Evolutionary conservation across 148 eudicot species (phyloP), one percentile per base, ranked within the genome.

Genomic region (Silene uniflora): DNA sequence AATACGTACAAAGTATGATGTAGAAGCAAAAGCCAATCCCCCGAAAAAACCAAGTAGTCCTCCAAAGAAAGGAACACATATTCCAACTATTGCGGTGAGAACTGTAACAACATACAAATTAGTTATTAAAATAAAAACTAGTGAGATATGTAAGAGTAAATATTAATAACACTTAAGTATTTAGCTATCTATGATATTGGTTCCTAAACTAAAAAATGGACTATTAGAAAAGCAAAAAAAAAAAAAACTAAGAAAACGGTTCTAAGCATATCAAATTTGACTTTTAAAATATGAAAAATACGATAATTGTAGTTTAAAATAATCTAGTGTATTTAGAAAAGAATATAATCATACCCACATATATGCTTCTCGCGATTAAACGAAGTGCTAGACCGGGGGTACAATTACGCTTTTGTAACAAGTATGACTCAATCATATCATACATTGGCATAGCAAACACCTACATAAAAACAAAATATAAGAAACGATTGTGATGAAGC

Each of bases 11-110:
- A 70, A 77, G 65, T 74, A 80, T 46, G 98, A 87, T 27, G 98
- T 90, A 32, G 98, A 92, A 58, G 98, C 90, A 79, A 93, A 93
- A 60, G 95, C 97, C 81, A 93, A 87, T 75, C 98, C 98, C 3
- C 98, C 98, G 76, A 93, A 93, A 87, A 93, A 91, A 54, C 98
- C 98, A 64, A 93, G 95, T 27, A 93, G 91, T 81, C 91, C 98
- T 1, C 97, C 98, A 67, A 93, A 93, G 87, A 93, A 93, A 22
- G 97, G 97, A 72, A 93, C 16, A 42, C 54, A 42, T 39, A 67
- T 67, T 67, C 71, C 71, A 42, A 67, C 71, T 67, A 67, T 67
- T 7, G 71, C 71, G 0, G 71, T 67, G 54, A 67, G 54, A 67
- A 24, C 71, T 67, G 71, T 1, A 67, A 67, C 52, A 18, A 0